A percentile compares a stretch with the other conserved stretches of the same genome.
Conservation (phyloP, 441 rosid species). For the Populus hybrid region DNA sequence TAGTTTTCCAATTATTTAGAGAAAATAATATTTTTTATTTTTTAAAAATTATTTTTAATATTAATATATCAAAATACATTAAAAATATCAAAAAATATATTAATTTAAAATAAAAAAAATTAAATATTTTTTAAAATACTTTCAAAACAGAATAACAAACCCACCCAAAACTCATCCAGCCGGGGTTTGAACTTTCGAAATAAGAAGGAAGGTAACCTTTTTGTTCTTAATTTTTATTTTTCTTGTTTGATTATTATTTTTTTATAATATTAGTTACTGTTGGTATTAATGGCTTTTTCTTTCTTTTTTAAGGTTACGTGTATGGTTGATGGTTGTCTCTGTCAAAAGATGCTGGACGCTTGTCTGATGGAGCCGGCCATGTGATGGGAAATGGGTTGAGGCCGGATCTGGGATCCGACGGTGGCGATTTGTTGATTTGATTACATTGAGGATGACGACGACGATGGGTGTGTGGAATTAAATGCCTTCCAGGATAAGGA, state of each 20-base stretch:
- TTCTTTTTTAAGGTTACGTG: not conserved
- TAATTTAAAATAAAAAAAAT: too few relatives aligned
- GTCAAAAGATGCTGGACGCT: constrained; percentile 9
- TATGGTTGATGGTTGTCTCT: not conserved
- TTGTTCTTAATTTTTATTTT: not conserved
- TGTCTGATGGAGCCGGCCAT: constrained; percentile 16
- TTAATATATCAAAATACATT: too few relatives aligned
- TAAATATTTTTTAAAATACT: too few relatives aligned
- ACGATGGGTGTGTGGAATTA: constrained; percentile 4
- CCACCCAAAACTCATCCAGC: too few relatives aligned
- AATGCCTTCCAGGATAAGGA: not conserved
- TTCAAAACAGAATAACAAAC: too few relatives aligned
- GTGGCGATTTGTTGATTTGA: constrained; percentile 18
- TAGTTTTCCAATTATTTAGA: not conserved
- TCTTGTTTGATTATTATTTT: not conserved
- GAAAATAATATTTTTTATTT: too few relatives aligned
- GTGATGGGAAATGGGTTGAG: constrained; percentile 4
- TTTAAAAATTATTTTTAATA: too few relatives aligned
- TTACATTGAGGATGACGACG: constrained; percentile 15
- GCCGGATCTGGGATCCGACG: constrained; percentile 18
- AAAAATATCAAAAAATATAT: too few relatives aligned
- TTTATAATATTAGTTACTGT: not conserved
- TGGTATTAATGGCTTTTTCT: too few relatives aligned
- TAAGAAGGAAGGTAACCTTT: not conserved
- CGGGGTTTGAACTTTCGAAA: not conserved